Conservation (phyloP, 148 eudicot species). For the Chenopodium album region DNA sequence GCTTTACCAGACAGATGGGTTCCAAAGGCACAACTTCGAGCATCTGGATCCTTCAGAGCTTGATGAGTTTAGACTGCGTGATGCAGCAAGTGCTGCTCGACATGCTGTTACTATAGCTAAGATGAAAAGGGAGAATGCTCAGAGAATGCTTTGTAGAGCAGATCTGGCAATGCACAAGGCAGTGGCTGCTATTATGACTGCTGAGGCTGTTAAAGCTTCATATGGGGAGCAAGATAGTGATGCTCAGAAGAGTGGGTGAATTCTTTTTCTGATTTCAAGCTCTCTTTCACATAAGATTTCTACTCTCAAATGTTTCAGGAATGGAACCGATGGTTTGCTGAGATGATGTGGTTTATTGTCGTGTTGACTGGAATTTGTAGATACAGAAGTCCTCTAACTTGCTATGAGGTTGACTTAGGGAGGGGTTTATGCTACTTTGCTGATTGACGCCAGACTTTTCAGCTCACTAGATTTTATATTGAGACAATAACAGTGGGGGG, state of each 20-base stretch:
- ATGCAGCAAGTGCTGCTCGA: slow-evolving; percentile 77
- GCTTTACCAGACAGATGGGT: slow-evolving; percentile 41
- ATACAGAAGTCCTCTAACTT: slow-evolving; percentile 27
- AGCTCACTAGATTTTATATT: slow-evolving; percentile 12
- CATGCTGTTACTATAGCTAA: slow-evolving; percentile 71
- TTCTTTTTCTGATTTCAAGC: slow-evolving; percentile 5
- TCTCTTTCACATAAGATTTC: background rate
- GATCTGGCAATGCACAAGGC: slow-evolving; percentile 93
- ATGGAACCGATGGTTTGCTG: slow-evolving; percentile 1
- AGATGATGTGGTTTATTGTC: background rate
- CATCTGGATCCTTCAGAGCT: slow-evolving; percentile 64
- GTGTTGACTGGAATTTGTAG: slow-evolving; percentile 15
- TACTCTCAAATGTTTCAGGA: slow-evolving; percentile 9
- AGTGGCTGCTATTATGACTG: slow-evolving; percentile 73
- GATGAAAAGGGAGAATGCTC: slow-evolving; percentile 80
- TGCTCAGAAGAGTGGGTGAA: slow-evolving; percentile 29
- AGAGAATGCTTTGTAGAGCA: slow-evolving; percentile 70
- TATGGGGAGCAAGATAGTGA: slow-evolving; percentile 30
- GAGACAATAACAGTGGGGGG: slow-evolving; percentile 13
- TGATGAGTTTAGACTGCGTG: slow-evolving; percentile 79
- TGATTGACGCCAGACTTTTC: slow-evolving; percentile 13
- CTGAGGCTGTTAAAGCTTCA: slow-evolving; percentile 73
- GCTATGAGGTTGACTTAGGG: slow-evolving; percentile 22
- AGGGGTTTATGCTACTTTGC: slow-evolving; percentile 18
- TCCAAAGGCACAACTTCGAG: slow-evolving; percentile 40